Conservation (phyloP, 2,329 filamentous ascomycete genomes). For the Pyrenophora teres region DNA sequence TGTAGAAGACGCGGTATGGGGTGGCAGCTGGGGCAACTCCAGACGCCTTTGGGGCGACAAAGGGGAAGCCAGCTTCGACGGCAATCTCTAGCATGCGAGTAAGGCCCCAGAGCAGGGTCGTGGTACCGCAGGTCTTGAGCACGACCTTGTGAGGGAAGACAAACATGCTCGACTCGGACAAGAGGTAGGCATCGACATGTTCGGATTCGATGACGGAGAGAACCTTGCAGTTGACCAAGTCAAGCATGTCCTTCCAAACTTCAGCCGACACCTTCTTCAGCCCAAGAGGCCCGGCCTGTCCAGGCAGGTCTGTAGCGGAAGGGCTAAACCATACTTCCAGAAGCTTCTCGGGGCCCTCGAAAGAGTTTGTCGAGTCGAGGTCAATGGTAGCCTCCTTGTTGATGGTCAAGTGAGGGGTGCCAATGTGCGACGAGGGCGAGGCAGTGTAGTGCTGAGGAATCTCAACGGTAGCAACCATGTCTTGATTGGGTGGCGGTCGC, state of each 20-base stretch:
- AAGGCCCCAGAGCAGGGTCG: constrained; percentile 86
- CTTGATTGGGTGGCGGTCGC: constrained; percentile 47
- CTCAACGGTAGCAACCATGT: constrained; percentile 79
- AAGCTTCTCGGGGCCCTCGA: constrained; percentile 97
- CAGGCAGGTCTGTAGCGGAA: constrained; percentile 72
- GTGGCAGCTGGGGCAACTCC: constrained; percentile 78
- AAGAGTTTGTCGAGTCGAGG: constrained; percentile 92
- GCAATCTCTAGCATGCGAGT: constrained; percentile 93
- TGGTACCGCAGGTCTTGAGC: constrained; percentile 97
- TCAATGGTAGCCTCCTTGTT: constrained; percentile 92
- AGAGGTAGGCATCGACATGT: constrained; percentile 91
- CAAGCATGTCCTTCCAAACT: constrained; percentile 94
- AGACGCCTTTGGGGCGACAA: constrained; percentile 68
- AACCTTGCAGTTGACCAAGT: constrained; percentile 98
- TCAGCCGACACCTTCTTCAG: constrained; percentile 84
- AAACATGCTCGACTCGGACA: constrained; percentile 99
- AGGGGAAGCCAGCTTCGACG: constrained; percentile 87
- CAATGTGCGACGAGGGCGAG: constrained; percentile 75
- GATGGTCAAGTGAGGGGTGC: constrained; percentile 90
- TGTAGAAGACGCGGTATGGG: constrained; percentile 97
- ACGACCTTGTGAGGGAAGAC: constrained; percentile 99
- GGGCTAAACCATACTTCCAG: constrained; percentile 98
- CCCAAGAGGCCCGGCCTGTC: constrained; percentile 72
- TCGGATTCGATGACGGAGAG: constrained; percentile 92
- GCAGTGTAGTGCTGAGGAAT: constrained; percentile 81